phyloP scores from a whole-genome alignment of 768 basidiomycete species.

The Collybiopsis confluens region DNA sequence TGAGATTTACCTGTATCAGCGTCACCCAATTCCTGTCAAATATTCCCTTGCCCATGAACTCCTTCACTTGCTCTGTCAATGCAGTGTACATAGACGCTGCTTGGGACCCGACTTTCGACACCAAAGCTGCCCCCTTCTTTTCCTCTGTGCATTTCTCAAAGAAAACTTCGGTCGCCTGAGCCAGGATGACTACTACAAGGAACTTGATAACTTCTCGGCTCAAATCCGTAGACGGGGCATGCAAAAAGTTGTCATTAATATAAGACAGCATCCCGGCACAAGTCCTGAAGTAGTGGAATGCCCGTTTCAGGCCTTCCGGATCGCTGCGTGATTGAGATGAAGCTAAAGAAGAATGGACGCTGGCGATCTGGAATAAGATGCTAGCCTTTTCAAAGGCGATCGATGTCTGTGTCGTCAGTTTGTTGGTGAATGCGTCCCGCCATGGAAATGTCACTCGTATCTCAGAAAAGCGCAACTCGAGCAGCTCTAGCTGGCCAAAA shows the following conservation, averaged over 20 bases:
- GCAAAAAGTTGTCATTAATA: constrained; percentile 99
- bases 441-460: constrained; percentile 95
- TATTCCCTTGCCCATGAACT: constrained; percentile 94
- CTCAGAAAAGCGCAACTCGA: constrained; percentile 95
- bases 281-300: constrained; percentile 87
- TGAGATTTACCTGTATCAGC: constrained; percentile 61
- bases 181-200: constrained; percentile 79
- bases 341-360: constrained; percentile 90
- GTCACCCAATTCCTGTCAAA: constrained; percentile 94
- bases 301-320: constrained; percentile 88
- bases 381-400: constrained; percentile 98
- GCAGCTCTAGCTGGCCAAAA: constrained; percentile 96
- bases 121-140: constrained; percentile 77
- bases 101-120: constrained; percentile 82
- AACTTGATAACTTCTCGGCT: constrained; percentile 94
- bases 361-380: constrained; percentile 93
- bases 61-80: constrained; percentile 89
- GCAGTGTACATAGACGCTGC: constrained; percentile 76
- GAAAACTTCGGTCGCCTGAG: constrained; percentile 95
- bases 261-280: constrained; percentile 97
- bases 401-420: constrained; percentile 90
- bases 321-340: constrained; percentile 79
- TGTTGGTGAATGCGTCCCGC: constrained; percentile 95
- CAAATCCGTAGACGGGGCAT: constrained; percentile 94
- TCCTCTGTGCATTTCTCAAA: constrained; percentile 92